These are phyloP conservation scores for Daldinia decipiens DNA, from an alignment of 495 filamentous ascomycete genomes.

Conservation along the genomic window DNA sequence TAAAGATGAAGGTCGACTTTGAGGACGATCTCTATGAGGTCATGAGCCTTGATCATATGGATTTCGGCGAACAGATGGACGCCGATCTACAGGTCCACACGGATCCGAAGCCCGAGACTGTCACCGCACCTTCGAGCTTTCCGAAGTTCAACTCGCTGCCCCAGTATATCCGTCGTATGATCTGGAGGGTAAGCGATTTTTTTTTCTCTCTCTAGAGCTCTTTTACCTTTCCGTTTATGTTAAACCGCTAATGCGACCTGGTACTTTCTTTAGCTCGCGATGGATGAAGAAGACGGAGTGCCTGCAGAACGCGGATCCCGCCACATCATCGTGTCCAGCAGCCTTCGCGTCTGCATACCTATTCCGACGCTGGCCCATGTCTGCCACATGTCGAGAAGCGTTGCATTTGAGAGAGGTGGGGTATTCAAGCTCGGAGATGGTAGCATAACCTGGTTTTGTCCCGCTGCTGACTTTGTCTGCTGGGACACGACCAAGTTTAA, in stretches of 20 bases:
- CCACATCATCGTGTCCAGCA: neutral
- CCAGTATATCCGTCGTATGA: neutral
- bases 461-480: conserved; percentile 10
- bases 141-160: conserved; percentile 5
- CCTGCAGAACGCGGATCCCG: neutral
- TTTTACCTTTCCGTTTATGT: neutral
- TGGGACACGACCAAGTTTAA: neutral
- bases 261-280: neutral
- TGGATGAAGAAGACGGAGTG: neutral
- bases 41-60: neutral
- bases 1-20: neutral
- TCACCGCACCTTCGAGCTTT: neutral
- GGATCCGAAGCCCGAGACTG: neutral
- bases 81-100: no score
- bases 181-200: conserved; percentile 17
- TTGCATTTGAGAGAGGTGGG: conserved; percentile 1
- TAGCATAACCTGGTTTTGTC: conserved; percentile 10
- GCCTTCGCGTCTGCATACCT: neutral
- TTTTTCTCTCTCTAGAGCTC: neutral
- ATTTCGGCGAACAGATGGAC: no score
- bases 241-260: neutral
- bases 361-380: conserved; percentile 14
- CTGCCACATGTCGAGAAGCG: neutral
- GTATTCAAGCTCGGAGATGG: conserved; percentile 13
- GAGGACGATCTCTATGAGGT: neutral